Percentiles rank a stretch among this genome's conserved stretches.
Conservation (phyloP, 148 eudicot species). For the Linanthus parryae region DNA sequence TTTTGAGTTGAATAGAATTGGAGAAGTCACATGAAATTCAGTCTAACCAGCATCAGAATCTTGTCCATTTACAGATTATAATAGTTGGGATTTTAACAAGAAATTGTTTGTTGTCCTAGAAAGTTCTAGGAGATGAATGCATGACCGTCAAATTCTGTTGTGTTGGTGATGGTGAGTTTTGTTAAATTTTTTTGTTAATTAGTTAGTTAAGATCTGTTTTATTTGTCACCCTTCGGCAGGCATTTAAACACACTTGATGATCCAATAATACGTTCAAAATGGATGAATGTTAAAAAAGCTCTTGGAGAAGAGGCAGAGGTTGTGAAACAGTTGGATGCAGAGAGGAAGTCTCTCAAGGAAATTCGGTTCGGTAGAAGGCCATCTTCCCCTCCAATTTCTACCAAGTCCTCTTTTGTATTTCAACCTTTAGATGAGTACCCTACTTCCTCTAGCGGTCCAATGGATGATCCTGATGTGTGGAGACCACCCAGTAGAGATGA, state of each 20-base stretch:
- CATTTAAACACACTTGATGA: conserved; percentile 84
- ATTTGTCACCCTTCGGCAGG: conserved; percentile 26
- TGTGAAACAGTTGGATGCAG: conserved; percentile 92
- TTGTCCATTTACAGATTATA: too few species aligned
- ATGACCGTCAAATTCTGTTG: background rate
- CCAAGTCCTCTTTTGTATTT: conserved; percentile 89
- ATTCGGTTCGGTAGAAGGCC: conserved; percentile 81
- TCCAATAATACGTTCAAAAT: conserved; percentile 74
- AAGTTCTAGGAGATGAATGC: too few species aligned
- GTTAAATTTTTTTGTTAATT: too few species aligned
- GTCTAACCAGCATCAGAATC: too few species aligned
- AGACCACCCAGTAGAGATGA: conserved; percentile 92
- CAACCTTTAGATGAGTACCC: conserved; percentile 97
- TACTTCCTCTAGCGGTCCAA: conserved; percentile 64
- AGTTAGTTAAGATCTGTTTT: background rate
- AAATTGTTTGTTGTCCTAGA: too few species aligned
- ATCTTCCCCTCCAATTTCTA: conserved; percentile 84
- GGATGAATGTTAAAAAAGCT: conserved; percentile 98
- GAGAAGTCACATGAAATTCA: background rate
- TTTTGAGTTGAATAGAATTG: background rate
- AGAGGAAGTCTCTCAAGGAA: conserved; percentile 87
- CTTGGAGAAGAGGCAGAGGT: conserved; percentile 88
- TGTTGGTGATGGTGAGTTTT: background rate
- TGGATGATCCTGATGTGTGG: conserved; percentile 99
- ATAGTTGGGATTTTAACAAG: too few species aligned